phyloP scores from a whole-genome alignment of 2,329 filamentous ascomycete genomes.

The Hypoxylon sp. region DNA sequence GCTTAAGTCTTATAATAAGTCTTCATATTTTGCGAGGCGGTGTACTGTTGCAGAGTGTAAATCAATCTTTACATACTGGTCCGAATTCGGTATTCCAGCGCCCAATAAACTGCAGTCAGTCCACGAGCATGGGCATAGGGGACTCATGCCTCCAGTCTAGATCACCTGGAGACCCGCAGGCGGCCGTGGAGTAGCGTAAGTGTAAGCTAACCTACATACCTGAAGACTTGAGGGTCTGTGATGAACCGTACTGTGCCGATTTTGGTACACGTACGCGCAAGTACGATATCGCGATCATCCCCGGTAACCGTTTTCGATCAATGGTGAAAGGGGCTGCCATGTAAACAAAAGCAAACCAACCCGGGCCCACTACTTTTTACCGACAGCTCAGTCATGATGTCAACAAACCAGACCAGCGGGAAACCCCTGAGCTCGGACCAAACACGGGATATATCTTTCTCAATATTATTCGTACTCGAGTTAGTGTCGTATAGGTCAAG shows the following conservation, averaged over 20 bases:
- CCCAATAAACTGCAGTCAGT: neutral
- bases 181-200: neutral
- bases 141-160: neutral
- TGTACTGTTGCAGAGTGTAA: neutral
- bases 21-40: conserved; percentile 3
- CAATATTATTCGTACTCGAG: neutral
- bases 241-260: neutral
- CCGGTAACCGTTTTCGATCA: neutral
- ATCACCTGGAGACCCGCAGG: too few species aligned
- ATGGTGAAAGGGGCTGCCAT: neutral
- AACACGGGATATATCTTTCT: conserved; percentile 35
- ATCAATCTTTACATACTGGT: neutral
- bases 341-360: neutral
- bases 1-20: conserved; percentile 20
- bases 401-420: conserved; percentile 3
- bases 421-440: neutral
- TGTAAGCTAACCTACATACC: neutral
- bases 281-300: neutral
- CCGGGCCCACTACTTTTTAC: neutral
- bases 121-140: too few species aligned
- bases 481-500: neutral
- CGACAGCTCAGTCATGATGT: conserved; percentile 18
- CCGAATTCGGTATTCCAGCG: neutral
- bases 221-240: neutral
- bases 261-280: neutral